Base-by-base conservation (phyloP, 371 early-diverging fungal genomes). In the Mortierella sp. region DNA sequence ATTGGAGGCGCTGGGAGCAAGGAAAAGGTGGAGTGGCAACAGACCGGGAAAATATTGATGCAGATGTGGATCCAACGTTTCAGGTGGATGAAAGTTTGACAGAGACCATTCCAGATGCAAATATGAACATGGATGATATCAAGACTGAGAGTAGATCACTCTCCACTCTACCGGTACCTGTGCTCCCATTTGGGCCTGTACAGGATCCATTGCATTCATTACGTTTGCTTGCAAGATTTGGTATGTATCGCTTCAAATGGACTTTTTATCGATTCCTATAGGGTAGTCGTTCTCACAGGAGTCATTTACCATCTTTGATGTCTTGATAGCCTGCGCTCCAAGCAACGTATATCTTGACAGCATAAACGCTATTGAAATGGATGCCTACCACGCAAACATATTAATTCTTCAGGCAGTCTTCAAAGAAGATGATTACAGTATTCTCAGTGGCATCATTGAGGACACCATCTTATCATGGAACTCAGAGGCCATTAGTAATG, bases 161-260 rank as follows among this genome's bases (percentile, higher is more conserved):
- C 10, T 71, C 63, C 13, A 57, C 55, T 4, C 50, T 38, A 15
- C 76, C 50, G 15, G 41, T 74, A 15, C 84, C 85, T 8, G 50
- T 67, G 2, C 65, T 92, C 43, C 87, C 90, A 7, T 92, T 94
- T 67, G 95, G 95, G 2, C 91, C 95, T 1, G 85, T 84, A 19
- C 92, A 93, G 62, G 93, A 95, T 67, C 95, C 95, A 4, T 79
- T 95, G 9, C 87, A 88, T 3, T 77, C 89, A 0, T 28, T 95
- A 2, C 84, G 86, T 0, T 83, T 95, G 9, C 84, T 78, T 45
- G 92, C 94, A 0, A 67, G 90, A 10, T 94, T 94, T 72, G 82
- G 82, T 81, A 81, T 9, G 67, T 11, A 4, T 50, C 15, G 38
- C 24, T 22, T 28, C 16, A 50, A 38, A 5, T n/a, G 43, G 11